phyloP scores from a whole-genome alignment of 768 basidiomycete species.

The Lyophyllum decastes region DNA sequence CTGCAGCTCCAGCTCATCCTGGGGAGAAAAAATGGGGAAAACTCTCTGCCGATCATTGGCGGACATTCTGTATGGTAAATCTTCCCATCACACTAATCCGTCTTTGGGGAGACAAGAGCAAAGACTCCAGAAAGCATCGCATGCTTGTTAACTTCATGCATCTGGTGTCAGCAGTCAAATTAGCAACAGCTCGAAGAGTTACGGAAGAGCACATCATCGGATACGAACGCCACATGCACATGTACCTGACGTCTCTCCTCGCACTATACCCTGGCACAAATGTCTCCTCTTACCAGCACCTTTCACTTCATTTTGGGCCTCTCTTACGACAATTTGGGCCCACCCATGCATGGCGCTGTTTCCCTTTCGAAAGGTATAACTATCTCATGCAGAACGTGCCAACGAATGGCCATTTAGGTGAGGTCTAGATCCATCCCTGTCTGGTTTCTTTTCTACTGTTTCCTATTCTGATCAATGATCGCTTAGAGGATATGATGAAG shows the following conservation, averaged over 20 bases:
- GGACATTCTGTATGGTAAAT: conserved; percentile 31
- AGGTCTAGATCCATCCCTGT: conserved; percentile 36
- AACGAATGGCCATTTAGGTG: conserved; percentile 23
- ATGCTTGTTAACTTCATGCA: conserved; percentile 37
- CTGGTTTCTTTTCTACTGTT: conserved; percentile 40
- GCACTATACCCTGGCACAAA: conserved; percentile 28
- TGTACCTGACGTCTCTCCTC: conserved; percentile 30
- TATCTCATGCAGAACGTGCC: too few relatives aligned
- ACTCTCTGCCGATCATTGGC: conserved; percentile 38
- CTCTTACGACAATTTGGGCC: too few relatives aligned
- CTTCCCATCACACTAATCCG: conserved; percentile 36
- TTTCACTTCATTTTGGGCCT: too few relatives aligned
- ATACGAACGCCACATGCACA: conserved; percentile 28
- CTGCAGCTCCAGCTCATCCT: conserved; percentile 23
- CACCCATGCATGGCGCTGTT: too few relatives aligned
- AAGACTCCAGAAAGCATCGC: conserved; percentile 7
- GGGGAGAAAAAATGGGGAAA: conserved; percentile 28
- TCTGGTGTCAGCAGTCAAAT: too few relatives aligned
- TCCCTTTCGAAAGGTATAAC: too few relatives aligned
- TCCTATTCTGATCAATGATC: conserved; percentile 36
- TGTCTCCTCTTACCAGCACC: conserved; percentile 39
- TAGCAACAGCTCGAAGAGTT: conserved; percentile 29
- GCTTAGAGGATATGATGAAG: too few relatives aligned
- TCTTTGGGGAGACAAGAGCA: conserved; percentile 31
- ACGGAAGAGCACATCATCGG: conserved; percentile 19